phyloP scores from a whole-genome alignment of 2,329 filamentous ascomycete genomes.

The Dothideomycetidae sp. region DNA sequence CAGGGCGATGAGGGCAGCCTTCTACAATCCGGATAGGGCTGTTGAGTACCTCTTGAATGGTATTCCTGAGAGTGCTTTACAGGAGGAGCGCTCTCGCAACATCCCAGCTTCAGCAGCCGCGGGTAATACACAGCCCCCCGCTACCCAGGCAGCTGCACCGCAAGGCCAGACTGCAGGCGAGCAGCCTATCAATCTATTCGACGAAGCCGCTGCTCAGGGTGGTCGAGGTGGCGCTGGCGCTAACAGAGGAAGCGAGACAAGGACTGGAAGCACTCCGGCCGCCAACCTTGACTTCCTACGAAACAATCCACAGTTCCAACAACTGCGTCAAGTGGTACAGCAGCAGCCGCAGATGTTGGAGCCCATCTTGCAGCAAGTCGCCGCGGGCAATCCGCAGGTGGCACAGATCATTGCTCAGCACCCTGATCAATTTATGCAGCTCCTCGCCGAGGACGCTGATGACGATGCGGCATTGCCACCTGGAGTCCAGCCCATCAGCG shows the following conservation, averaged over 20 bases:
- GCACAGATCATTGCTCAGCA: slow-evolving; percentile 84
- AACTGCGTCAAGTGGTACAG: slow-evolving; percentile 91
- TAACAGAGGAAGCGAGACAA: slow-evolving; percentile 38
- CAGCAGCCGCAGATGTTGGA: slow-evolving; percentile 98
- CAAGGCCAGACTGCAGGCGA: slow-evolving; percentile 33
- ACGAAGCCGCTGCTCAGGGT: slow-evolving; percentile 57
- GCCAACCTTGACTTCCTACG: slow-evolving; percentile 80
- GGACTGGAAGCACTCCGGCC: slow-evolving; percentile 29
- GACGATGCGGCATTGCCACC: slow-evolving; percentile 77
- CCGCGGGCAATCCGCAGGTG: slow-evolving; percentile 84
- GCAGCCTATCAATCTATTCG: slow-evolving; percentile 74
- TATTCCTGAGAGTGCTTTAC: slow-evolving; percentile 71
- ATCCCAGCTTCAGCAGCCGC: slow-evolving; percentile 19
- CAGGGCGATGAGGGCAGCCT: slow-evolving; percentile 87
- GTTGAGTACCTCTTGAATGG: slow-evolving; percentile 91
- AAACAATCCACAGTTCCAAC: slow-evolving; percentile 94
- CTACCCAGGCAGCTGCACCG: not conserved
- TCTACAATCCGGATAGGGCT: slow-evolving; percentile 90
- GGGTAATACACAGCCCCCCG: slow-evolving; percentile 28
- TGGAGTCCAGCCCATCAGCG: slow-evolving; percentile 74
- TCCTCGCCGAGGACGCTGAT: slow-evolving; percentile 71
- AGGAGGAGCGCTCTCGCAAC: slow-evolving; percentile 47
- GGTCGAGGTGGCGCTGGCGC: slow-evolving; percentile 33
- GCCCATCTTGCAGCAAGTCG: slow-evolving; percentile 91
- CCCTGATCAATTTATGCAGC: slow-evolving; percentile 80